A percentile compares a stretch with the other conserved stretches of the same genome.
These are phyloP conservation scores for Chaetothyriales sp. DNA, from an alignment of 2,329 filamentous ascomycete genomes.

Conservation along the genomic window DNA sequence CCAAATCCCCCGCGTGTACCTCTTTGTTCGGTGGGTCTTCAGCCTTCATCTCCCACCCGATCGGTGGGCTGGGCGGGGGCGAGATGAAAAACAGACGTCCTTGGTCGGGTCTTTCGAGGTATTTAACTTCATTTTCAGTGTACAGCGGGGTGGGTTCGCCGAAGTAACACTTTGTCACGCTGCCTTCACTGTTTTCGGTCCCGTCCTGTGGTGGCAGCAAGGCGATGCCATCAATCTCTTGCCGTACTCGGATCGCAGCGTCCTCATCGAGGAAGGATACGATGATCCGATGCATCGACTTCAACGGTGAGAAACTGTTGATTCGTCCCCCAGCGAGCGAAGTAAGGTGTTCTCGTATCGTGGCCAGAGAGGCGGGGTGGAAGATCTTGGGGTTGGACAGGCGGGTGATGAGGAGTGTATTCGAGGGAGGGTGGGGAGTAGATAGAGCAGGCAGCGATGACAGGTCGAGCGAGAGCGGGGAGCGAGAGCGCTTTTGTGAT, in stretches of 20 bases:
- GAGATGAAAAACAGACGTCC: slow-evolving; percentile 53
- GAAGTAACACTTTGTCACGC: slow-evolving; percentile 36
- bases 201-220: slow-evolving; percentile 15
- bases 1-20: slow-evolving; percentile 48
- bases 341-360: slow-evolving; percentile 29
- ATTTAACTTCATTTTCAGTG: slow-evolving; percentile 24
- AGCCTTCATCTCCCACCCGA: slow-evolving; percentile 48
- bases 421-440: slow-evolving; percentile 32
- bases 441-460: slow-evolving; percentile 30
- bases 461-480: slow-evolving; percentile 31
- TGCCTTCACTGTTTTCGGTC: slow-evolving; percentile 8
- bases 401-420: slow-evolving; percentile 37
- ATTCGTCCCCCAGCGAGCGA: slow-evolving; percentile 24
- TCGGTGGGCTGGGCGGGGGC: slow-evolving; percentile 47
- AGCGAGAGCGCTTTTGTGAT: slow-evolving; percentile 13
- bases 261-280: slow-evolving; percentile 31
- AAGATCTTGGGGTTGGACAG: slow-evolving; percentile 32
- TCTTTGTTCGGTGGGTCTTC: slow-evolving; percentile 53
- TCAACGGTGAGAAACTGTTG: slow-evolving; percentile 37
- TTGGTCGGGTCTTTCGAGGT: slow-evolving; percentile 41
- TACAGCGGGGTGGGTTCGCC: slow-evolving; percentile 33
- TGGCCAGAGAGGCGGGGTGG: slow-evolving; percentile 29
- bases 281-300: slow-evolving; percentile 36
- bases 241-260: slow-evolving; percentile 29
- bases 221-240: slow-evolving; percentile 26